Evolutionary conservation across 805 yeast genomes (phyloP), one percentile per base, ranked within the genome.

Genomic region (Nakazawaea populi): DNA sequence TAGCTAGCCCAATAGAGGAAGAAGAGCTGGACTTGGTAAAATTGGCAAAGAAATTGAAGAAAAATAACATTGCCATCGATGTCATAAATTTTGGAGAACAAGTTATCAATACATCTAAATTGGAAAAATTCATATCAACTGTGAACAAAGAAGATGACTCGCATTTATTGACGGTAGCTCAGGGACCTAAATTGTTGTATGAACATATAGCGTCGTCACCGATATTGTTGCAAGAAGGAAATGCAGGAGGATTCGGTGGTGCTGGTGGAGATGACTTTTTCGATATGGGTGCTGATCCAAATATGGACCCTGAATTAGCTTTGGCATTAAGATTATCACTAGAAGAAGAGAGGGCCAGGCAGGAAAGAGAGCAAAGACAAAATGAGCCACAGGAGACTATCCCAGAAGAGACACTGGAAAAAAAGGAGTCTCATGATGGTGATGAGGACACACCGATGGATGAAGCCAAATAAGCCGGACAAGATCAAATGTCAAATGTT

Each of bases 241-340:
- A 76, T 44, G 79, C 74, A 3, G 73, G 65, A n/a, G 65, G 62
- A 41, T 72, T 68, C 35, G 70, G 74, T 10, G 77, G 71, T 46
- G 73, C 68, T 29, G 77, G 68, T 30, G 77, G 69, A n/a, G 67
- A 60, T 46, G 76, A 73, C 53, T 77, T 72, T 46, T 82, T 81
- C 69, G 89, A 83, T 52, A 76, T 85, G 61, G 86, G 84, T 48
- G 80, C 80, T 39, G 98, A 92, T 68, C 92, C 96, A 34, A 83
- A 83, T 57, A 86, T 89, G 82, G 99, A 94, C 61, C 98, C 98
- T 34, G 99, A 94, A 69, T 79, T 94, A 64, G 99, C 98, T 0
- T 76, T 94, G 75, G 99, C 98, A 1, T 79, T 94, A 61, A 83
- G 98, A 64, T 75, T 94, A 67, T 92, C 98, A 0, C 75, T 94